A percentile compares a stretch with the other conserved stretches of the same genome.
Evolutionary conservation across 1,139 yeast genomes (phyloP).

Genomic region (Candida sp.): DNA sequence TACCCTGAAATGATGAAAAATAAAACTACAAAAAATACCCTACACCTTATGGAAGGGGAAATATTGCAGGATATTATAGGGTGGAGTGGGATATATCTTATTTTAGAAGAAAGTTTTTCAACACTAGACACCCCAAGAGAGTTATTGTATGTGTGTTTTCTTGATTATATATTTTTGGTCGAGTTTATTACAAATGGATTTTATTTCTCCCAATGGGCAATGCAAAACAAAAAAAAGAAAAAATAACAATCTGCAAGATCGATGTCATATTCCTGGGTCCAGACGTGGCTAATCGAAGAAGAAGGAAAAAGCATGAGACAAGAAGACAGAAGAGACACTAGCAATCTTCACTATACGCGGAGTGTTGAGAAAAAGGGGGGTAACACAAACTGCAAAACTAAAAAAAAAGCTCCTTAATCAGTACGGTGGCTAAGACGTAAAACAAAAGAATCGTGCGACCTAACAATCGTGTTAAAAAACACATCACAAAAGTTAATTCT

Average conservation of each 20-base stretch:
- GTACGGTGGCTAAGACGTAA: background rate
- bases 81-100: background rate
- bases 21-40: background rate
- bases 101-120: background rate
- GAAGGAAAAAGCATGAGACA: background rate
- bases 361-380: background rate
- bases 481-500: background rate
- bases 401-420: background rate
- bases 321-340: background rate
- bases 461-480: background rate
- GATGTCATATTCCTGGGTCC: background rate
- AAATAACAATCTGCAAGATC: background rate
- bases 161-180: no score
- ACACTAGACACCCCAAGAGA: background rate
- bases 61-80: background rate
- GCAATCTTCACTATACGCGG: background rate
- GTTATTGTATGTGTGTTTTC: background rate
- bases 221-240: background rate
- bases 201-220: background rate
- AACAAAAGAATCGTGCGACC: conserved; percentile 4
- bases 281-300: background rate
- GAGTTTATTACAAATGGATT: no score
- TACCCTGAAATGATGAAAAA: background rate
- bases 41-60: background rate
- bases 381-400: background rate